Conservation (phyloP, 176 grass and related monocot species). For the Oryza officinalis region DNA sequence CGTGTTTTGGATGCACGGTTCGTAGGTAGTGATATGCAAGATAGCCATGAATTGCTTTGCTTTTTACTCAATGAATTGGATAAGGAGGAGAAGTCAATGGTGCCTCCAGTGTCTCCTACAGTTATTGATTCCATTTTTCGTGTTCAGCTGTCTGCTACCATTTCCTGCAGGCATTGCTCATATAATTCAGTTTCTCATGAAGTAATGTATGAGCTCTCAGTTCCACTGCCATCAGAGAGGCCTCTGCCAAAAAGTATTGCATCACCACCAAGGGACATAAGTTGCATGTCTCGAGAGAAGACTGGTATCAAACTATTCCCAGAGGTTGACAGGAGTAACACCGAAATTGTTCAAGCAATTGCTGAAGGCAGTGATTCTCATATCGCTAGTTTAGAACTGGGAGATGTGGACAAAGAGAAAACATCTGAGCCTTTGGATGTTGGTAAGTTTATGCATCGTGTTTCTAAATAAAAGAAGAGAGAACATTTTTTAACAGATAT, state of each 20-base stretch:
- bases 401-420: conserved; percentile 1
- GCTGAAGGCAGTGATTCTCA: conserved; percentile 17
- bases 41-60: conserved; percentile 73
- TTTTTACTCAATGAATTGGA: conserved; percentile 45
- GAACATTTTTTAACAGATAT: conserved; percentile 20
- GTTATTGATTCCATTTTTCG: conserved; percentile 55
- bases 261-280: conserved; percentile 31
- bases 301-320: conserved; percentile 15
- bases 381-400: conserved; percentile 30
- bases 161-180: conserved; percentile 47
- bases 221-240: conserved; percentile 59
- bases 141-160: conserved; percentile 39
- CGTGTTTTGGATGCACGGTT: conserved; percentile 33
- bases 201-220: conserved; percentile 48
- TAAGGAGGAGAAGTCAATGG: conserved; percentile 39
- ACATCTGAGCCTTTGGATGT: conserved; percentile 33
- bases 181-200: conserved; percentile 35
- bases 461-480: conserved; percentile 24
- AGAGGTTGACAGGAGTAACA: not conserved
- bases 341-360: conserved; percentile 10
- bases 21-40: conserved; percentile 32
- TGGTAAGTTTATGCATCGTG: conserved; percentile 41
- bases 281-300: conserved; percentile 17
- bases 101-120: not conserved
- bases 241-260: conserved; percentile 26